phyloP scores from a whole-genome alignment of 257 asterid species.

The Linaria vulgaris region DNA sequence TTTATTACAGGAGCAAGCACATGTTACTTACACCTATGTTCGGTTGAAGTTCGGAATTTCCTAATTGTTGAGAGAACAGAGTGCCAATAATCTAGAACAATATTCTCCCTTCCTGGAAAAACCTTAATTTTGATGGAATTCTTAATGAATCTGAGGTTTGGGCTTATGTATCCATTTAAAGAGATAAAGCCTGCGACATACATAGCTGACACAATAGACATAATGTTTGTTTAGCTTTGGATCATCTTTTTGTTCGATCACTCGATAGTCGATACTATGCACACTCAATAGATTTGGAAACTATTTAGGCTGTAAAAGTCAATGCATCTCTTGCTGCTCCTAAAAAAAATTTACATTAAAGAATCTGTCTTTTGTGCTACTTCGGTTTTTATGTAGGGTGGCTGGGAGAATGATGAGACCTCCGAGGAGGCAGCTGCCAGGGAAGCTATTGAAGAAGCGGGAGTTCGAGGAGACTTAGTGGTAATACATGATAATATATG shows the following conservation, averaged over 20 bases:
- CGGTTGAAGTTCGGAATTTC: too few relatives aligned
- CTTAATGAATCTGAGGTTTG: background rate
- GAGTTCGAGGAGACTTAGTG: conserved; percentile 85
- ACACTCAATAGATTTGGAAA: too few relatives aligned
- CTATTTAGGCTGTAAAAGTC: background rate
- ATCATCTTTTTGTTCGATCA: too few relatives aligned
- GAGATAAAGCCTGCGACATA: conserved; percentile 2
- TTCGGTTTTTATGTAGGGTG: conserved; percentile 71
- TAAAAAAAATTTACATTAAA: too few relatives aligned
- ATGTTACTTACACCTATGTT: too few relatives aligned
- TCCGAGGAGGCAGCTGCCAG: conserved; percentile 88
- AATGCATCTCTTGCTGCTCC: background rate
- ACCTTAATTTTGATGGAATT: background rate
- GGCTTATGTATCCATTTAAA: background rate
- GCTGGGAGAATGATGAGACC: conserved; percentile 98
- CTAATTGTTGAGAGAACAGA: background rate
- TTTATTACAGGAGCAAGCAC: too few relatives aligned
- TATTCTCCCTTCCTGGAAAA: conserved; percentile 1
- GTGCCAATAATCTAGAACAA: conserved; percentile 1
- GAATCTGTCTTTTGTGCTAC: conserved; percentile 10
- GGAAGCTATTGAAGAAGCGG: conserved; percentile 96
- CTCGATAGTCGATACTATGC: too few relatives aligned
- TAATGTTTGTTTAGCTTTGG: too few relatives aligned
- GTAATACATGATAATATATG: conserved; percentile 33
- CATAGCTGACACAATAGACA: background rate